These are phyloP conservation scores for Botrytis tulipae DNA, from an alignment of 2,329 filamentous ascomycete genomes.

Conservation along the genomic window DNA sequence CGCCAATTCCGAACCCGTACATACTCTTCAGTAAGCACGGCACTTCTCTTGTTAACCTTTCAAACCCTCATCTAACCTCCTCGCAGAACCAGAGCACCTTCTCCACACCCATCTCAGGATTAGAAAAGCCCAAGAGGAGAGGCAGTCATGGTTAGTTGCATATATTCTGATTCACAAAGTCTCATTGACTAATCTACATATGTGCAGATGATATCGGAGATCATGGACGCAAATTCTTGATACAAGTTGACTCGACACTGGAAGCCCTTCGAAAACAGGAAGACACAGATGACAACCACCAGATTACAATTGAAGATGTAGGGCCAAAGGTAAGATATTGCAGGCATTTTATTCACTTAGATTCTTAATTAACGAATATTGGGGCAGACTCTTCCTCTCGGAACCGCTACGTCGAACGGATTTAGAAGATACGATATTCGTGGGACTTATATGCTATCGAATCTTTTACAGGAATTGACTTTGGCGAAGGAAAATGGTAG, in stretches of 20 bases:
- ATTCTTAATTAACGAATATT: neutral
- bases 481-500: slow-evolving; percentile 88
- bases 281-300: slow-evolving; percentile 90
- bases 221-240: slow-evolving; percentile 74
- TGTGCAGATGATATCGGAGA: slow-evolving; percentile 67
- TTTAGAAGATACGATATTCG: slow-evolving; percentile 87
- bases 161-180: neutral
- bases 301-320: slow-evolving; percentile 95
- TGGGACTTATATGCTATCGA: slow-evolving; percentile 96
- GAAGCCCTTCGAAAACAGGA: slow-evolving; percentile 78
- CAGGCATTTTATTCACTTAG: neutral
- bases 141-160: slow-evolving; percentile 37
- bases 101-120: slow-evolving; percentile 23
- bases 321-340: slow-evolving; percentile 72
- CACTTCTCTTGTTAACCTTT: neutral
- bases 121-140: slow-evolving; percentile 34
- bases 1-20: slow-evolving; percentile 36
- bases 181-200: slow-evolving; percentile 20
- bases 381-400: slow-evolving; percentile 71
- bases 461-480: slow-evolving; percentile 90
- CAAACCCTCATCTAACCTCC: slow-evolving; percentile 19
- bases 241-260: slow-evolving; percentile 82
- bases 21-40: slow-evolving; percentile 35
- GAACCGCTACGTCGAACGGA: slow-evolving; percentile 82
- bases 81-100: slow-evolving; percentile 30